Evolutionary conservation across 2,329 filamentous ascomycete species (phyloP), one percentile per base, ranked within the genome.

Genomic region (Juglanconis sp.): DNA sequence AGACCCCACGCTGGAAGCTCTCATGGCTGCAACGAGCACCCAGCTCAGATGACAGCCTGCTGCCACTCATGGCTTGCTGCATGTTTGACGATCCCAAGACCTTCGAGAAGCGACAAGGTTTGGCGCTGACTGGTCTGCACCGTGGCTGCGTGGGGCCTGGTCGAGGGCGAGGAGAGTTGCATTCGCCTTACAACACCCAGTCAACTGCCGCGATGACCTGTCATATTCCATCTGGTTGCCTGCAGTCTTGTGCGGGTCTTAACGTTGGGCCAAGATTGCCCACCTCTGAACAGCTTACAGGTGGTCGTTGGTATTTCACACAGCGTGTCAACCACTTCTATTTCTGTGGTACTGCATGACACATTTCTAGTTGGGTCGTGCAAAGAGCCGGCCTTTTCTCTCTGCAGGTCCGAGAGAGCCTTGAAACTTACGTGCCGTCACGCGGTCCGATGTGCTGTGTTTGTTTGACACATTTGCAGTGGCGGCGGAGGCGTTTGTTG

Each of bases 141-240:
- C 5, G 4, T 31, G 24, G 24, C 38, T 42, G n/a, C 38, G 38
- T 11, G 30, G 53, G 47, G 51, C 34, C 51, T 47, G 40, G 46
- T 13, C 50, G 53, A 42, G 54, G 42, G 30, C 5, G 40, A 44
- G 34, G 44, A 58, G 46, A 13, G 58, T 61, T 61, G 58, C 58
- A 61, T 61, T 56, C 47, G 51, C 51, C 46, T 57, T 61, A 46
- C 58, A 47, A 40, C 48, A 30, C 47, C 50, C 52, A 55, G 55
- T 44, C 61, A 63, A 63, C 58, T 63, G 61, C 61, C 61, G 61
- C 56, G 47, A 11, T 61, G 61, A 63, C 53, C 51, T 57, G 38
- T 63, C 61, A 63, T 63, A 57, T 57, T 51, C 32, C 31, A 15
- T 46, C 47, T 50, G 46, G 46, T 57, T 61, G 61, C 55, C 56